Evolutionary conservation across 2,329 filamentous ascomycete species (phyloP), one percentile per base, ranked within the genome.

Genomic region (Fusarium nanum): DNA sequence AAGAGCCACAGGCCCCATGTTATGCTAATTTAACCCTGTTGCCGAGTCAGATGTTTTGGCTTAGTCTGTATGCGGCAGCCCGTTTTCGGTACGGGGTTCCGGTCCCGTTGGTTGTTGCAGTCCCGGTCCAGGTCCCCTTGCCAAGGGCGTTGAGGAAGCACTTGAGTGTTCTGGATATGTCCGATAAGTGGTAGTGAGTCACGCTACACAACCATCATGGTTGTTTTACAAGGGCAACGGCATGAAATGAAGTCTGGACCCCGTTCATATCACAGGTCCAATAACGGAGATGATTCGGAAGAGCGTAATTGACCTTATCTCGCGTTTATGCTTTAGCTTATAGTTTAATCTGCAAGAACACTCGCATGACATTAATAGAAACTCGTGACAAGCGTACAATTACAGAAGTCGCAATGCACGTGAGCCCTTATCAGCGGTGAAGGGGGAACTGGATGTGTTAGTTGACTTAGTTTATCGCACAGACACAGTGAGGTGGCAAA

Each of bases 21-120:
- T 54, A n/a, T 64, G 41, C 67, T 67, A 74, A 74, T 67, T 64
- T 67, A 75, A 75, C 73, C 73, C 64, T 75, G 71, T 75, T 71
- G 71, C 70, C 68, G 59, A 75, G 71, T 71, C 72, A 74, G 67
- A 62, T 71, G 50, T 64, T 41, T 59, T 56, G 52, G 61, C 49
- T 74, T 74, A 61, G 64, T 59, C 67, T 66, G 53, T 41, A 62
- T 67, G 67, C 62, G 62, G 59, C 60, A 57, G 60, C 71, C 61
- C 62, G 61, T 69, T 63, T 56, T 67, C 60, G 62, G 67, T 61
- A 61, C 52, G 61, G 53, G 46, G 57, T 64, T 59, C 66, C 55
- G 60, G 58, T 64, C 58, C 62, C 68, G 67, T 57, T 56, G 52
- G 67, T 57, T 56, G 52, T 53, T 28, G 27, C 53, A 59, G 54